Base-by-base conservation (phyloP, 352 stramenopile genomes). In the Globisporangium canariense region DNA sequence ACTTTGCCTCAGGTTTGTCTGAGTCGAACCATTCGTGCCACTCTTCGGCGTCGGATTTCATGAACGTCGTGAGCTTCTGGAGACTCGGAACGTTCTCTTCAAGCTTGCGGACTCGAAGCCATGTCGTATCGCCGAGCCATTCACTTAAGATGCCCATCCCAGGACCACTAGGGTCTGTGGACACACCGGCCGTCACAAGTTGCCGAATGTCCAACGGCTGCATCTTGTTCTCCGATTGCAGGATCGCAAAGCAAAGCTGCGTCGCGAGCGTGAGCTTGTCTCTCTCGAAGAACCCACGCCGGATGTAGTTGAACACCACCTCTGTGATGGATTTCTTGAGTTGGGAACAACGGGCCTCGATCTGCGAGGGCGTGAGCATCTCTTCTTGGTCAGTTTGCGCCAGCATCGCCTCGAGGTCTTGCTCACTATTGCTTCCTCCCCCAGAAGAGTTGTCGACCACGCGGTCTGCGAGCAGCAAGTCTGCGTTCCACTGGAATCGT, bases 31-130 rank as follows among this genome's bases (percentile, higher is more conserved):
- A 99, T 58, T 91, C 79, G 52, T 82, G 80, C 96, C 97, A 99
- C 56, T 99, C 96, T 55, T 99, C 97, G 10, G 86, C 89, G 62
- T 99, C 96, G 2, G 81, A 89, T 43, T 98, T 94, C 88, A 99
- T 98, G 40, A 83, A 88, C 46, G 97, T 94, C 4, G 92, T 93
- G 30, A 99, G 79, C 55, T 94, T 97, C 60, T 96, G 78, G 53
- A 99, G 95, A 32, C 76, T 79, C 20, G 87, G 70, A 49, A 98
- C 81, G 28, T 62, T 76, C 49, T 90, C 83, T 67, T 98, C 93
- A 5, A 98, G 76, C 60, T 89, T 94, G 36, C 97, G 95, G 4
- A 98, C 62, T 1, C 89, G 88, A 18, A 94, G 81, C 95, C 95
- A 98, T 4, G 88, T 83, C 22, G 69, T 62, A 38, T 96, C 82